Conservation (phyloP, 2,329 filamentous ascomycete genomes). For the Xylariales sp. region DNA sequence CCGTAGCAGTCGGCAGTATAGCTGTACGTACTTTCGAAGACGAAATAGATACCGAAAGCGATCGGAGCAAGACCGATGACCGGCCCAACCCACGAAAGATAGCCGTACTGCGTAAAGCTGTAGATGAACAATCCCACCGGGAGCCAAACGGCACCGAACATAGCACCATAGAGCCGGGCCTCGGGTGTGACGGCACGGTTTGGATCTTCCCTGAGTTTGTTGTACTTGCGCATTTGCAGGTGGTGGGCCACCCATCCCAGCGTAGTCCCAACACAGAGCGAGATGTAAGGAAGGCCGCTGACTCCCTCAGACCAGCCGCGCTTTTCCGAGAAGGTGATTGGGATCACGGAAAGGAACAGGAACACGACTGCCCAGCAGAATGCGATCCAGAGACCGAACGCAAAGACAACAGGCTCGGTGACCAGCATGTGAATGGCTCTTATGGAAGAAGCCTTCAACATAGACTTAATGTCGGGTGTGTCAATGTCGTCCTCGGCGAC, state of each 20-base stretch:
- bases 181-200: slow-evolving; percentile 35
- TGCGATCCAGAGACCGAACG: slow-evolving; percentile 42
- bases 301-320: slow-evolving; percentile 47
- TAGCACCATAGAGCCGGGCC: slow-evolving; percentile 42
- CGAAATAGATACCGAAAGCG: slow-evolving; percentile 49
- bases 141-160: slow-evolving; percentile 41
- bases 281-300: slow-evolving; percentile 46
- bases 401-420: slow-evolving; percentile 18
- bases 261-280: slow-evolving; percentile 42
- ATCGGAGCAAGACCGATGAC: slow-evolving; percentile 44
- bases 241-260: slow-evolving; percentile 44
- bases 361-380: slow-evolving; percentile 51
- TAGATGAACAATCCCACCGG: slow-evolving; percentile 48
- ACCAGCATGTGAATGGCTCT: slow-evolving; percentile 32
- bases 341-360: slow-evolving; percentile 47
- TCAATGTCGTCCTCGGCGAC: slow-evolving; percentile 46
- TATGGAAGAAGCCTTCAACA: slow-evolving; percentile 43
- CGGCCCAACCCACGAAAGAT: slow-evolving; percentile 44
- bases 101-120: slow-evolving; percentile 47
- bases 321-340: slow-evolving; percentile 47
- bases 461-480: slow-evolving; percentile 40
- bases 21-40: slow-evolving; percentile 32
- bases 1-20: slow-evolving; percentile 51
- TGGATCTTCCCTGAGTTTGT: slow-evolving; percentile 30
- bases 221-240: slow-evolving; percentile 46